Base-by-base conservation (phyloP, 225 moss, liverwort and hornwort genomes). In the Ulota crispa region DNA sequence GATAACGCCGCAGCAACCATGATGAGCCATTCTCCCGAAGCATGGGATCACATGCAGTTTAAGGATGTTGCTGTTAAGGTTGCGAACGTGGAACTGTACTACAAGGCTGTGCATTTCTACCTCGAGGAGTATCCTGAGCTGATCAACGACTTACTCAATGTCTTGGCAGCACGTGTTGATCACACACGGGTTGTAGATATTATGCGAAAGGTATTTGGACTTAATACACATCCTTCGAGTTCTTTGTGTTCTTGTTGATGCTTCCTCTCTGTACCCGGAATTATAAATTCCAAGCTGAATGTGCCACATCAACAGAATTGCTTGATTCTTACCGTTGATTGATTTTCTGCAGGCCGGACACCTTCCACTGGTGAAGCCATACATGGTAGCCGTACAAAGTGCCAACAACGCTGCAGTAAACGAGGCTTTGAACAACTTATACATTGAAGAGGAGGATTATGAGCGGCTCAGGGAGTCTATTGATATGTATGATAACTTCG, bases 21-120 rank as follows among this genome's bases (percentile, higher is more conserved):
- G 83, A 99, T 99, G 96, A 94, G 91, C 77, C 99, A 99, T 82
- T 99, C 99, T 83, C 96, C 99, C 37, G 96, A 99, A 84, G 94
- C 99, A 34, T 99, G 99, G 99, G 99, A 99, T 30, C 99, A 99
- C 70, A 96, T 99, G 99, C 99, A 96, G 81, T 99, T 99, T 72
- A 99, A 99, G 89, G 96, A 99, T 76, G 99, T 99, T 41, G 87
- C 93, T 76, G 96, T 96, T 41, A 99, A 99, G 92, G 94, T 96
- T 59, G 99, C 99, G 8, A 96, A 96, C 55, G 96, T 96, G 73
- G 99, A 99, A 67, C 86, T 96, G 52, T 99, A 99, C 78, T 99
- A 99, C 88, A 96, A 91, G 89, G 96, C 99, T 79, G 92, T 85
- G 27, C 89, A 96, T 75, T 99, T 99, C 85, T 99, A 99, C 70